Evolutionary conservation across 2,329 filamentous ascomycete species (phyloP).

Genomic region (Aspergillus sp.): DNA sequence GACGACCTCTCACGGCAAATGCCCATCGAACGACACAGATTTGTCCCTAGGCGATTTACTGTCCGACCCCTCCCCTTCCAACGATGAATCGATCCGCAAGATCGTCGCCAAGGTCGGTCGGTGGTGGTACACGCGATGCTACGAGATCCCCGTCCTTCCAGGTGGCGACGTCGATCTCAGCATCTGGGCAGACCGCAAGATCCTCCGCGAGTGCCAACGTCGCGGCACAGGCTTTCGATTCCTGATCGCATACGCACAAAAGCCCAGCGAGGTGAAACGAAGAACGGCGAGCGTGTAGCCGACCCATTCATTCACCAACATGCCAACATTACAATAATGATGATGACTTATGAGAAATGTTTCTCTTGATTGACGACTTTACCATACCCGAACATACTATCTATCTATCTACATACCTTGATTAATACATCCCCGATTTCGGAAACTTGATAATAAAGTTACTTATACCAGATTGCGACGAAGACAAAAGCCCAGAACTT

Average conservation of each 20-base stretch:
- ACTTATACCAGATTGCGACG: no score
- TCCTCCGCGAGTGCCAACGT: conserved; percentile 81
- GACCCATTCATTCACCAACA: no score
- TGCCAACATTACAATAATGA: no score
- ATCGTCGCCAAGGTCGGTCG: conserved; percentile 88
- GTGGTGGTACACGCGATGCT: conserved; percentile 96
- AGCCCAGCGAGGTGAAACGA: conserved; percentile 52
- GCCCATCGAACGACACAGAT: conserved; percentile 34
- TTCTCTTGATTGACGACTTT: no score
- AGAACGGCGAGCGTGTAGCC: conserved; percentile 40
- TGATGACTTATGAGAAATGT: no score
- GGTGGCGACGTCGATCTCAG: conserved; percentile 51
- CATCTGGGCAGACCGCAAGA: conserved; percentile 72
- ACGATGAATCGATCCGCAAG: conserved; percentile 82
- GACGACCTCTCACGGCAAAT: conserved; percentile 14
- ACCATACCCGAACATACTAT: no score
- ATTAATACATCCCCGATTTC: no score
- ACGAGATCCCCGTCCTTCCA: conserved; percentile 63
- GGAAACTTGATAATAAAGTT: no score
- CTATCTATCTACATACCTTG: no score
- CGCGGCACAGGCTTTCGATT: conserved; percentile 83
- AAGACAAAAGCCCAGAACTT: no score
- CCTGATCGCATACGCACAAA: conserved; percentile 85
- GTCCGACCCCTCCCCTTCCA: conserved; percentile 61
- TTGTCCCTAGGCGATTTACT: conserved; percentile 65